Evolutionary conservation across 192 early-diverging fungal species (phyloP), one percentile per base, ranked within the genome.

Genomic region (Backusella sp.): DNA sequence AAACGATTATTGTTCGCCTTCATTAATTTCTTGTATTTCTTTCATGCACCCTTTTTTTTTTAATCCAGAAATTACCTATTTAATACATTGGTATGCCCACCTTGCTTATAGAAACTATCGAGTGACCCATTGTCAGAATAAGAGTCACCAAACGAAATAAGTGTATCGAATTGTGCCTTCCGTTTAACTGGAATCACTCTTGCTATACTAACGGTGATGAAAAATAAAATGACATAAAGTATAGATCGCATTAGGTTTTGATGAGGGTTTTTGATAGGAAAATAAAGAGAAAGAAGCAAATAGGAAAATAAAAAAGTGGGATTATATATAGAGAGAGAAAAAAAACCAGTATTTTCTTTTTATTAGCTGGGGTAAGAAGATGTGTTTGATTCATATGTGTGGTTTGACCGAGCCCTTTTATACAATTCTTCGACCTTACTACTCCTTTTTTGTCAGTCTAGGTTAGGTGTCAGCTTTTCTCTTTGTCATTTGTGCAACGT

Each of bases 381-480:
- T 62, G 3, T 32, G 53, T 62, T 62, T 62, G 56, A 62, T 62
- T 28, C 56, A 62, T n/a, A n/a, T 28, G 11, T 26, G 7, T 28
- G 56, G 56, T 62, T 62, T 62, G 56, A 62, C 56, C 56, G 56
- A 62, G 56, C 56, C 56, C 56, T 28, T 62, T 62, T 28, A 23
- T 26, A 28, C 26, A 28, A 11, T 62, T 56, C n/a, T 56, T 26
- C 42, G 14, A 44, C 46, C n/a, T 49, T 6, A 49, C 46, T 49
- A 49, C 46, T 49, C 46, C 46, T 49, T 49, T 49, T 49, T 49
- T 49, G 46, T 49, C 46, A 49, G 46, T 19, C 46, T 49, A 49
- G 46, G 17, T n/a, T 19, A 49, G 17, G 46, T 49, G 46, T 49
- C 46, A 49, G 46, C 46, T 62, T 32, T 62, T 28, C 9, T 26